Conservation (phyloP, 164 flowering plant genomes). For the Kingdonia uniflora region DNA sequence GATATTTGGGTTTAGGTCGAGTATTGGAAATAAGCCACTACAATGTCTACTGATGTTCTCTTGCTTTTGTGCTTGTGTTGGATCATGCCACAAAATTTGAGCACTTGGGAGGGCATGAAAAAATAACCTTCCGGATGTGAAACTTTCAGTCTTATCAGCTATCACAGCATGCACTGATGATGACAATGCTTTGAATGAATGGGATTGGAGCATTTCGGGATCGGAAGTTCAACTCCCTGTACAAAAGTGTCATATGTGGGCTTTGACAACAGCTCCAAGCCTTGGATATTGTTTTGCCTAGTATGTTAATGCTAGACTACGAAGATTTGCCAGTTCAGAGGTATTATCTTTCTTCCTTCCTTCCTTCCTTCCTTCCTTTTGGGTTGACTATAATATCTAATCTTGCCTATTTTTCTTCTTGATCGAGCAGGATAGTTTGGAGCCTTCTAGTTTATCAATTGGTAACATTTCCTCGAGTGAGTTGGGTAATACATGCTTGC, state of each 20-base stretch:
- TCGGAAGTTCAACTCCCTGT: conserved; percentile 45
- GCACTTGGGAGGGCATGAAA: conserved; percentile 12
- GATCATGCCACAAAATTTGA: conserved; percentile 40
- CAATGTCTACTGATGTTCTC: conserved; percentile 42
- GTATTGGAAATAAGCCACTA: too few species aligned
- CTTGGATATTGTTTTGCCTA: conserved; percentile 51
- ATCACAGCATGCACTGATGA: conserved; percentile 41
- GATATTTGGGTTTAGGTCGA: too few species aligned
- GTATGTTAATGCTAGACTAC: conserved; percentile 51
- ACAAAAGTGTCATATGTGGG: conserved; percentile 64
- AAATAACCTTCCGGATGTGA: conserved; percentile 48
- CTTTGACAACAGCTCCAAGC: conserved; percentile 43
- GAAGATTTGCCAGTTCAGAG: conserved; percentile 25
- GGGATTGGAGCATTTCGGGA: conserved; percentile 29
- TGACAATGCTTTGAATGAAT: conserved; percentile 25
- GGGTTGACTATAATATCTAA: too few species aligned
- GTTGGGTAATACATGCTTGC: conserved; percentile 22
- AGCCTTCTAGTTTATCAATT: conserved; percentile 25
- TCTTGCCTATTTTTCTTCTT: background rate
- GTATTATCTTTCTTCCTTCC: conserved; percentile 27
- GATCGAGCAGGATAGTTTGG: conserved; percentile 36
- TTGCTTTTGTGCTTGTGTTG: conserved; percentile 68
- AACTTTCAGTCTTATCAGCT: conserved; percentile 55
- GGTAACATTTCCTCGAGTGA: conserved; percentile 19
- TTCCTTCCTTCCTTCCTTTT: too few species aligned